These are phyloP conservation scores for Yamadazyma sp. DNA, from an alignment of 805 yeast species.

Conservation along the genomic window DNA sequence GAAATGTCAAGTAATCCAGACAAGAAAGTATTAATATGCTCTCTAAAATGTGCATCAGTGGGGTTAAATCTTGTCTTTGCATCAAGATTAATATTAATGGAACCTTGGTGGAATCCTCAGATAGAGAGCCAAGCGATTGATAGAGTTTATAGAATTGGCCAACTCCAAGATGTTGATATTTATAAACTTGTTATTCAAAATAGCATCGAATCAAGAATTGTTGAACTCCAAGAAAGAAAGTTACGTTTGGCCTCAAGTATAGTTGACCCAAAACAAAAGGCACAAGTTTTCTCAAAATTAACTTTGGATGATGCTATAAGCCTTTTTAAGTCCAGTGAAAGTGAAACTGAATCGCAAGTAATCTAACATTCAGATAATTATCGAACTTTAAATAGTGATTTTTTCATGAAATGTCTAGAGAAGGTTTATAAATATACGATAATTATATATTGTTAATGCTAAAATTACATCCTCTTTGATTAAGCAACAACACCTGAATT, in stretches of 20 bases:
- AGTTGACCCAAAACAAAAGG: no score
- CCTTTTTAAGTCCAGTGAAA: no score
- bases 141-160: slow-evolving; percentile 87
- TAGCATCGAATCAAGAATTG: slow-evolving; percentile 80
- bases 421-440: no score
- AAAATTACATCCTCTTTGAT: slow-evolving; percentile 18
- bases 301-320: no score
- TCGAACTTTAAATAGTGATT: no score
- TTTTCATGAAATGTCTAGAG: no score
- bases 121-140: slow-evolving; percentile 81
- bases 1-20: background rate
- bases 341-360: no score
- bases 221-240: slow-evolving; percentile 71
- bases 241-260: no score
- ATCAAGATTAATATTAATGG: slow-evolving; percentile 75
- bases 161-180: slow-evolving; percentile 61
- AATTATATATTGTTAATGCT: slow-evolving; percentile 11
- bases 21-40: slow-evolving; percentile 19
- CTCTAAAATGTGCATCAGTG: slow-evolving; percentile 74
- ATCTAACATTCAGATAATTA: no score
- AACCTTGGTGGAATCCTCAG: slow-evolving; percentile 80
- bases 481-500: slow-evolving; percentile 99
- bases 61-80: slow-evolving; percentile 82
- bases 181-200: slow-evolving; percentile 70
- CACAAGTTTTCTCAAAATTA: no score